Base-by-base conservation (phyloP, 106 monocot species). In the Narthecium ossifragum region DNA sequence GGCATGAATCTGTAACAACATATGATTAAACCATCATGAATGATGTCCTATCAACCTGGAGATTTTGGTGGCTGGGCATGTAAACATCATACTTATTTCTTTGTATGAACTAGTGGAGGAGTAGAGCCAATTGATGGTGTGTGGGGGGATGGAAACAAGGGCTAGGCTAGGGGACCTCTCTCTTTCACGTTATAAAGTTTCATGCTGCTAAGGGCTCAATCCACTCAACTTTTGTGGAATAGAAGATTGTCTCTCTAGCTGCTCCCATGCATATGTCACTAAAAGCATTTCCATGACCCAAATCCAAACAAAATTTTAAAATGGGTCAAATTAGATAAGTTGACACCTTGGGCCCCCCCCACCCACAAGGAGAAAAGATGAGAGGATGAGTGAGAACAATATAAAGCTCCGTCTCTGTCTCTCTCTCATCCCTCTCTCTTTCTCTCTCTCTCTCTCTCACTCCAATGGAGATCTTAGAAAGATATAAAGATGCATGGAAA, bases 181-280 rank as follows among this genome's bases (percentile, higher is more conserved):
- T 55, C 32, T 55, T 24, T 49, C 49, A 23, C n/a, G 6, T 33
- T 55, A 11, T 55, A 55, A 55, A 55, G 55, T 8, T 33, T 55
- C n/a, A n/a, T n/a, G n/a, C n/a, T n/a, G n/a, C 18, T 14, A 20
- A 13, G 22, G 49, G 64, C 34, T 36, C 51, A 17, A 36, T 3
- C 41, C 34, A 70, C 62, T 25, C 6, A n/a, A 21, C 65, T 76
- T 61, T 77, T 58, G 70, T 77, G 39, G 70, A 70, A 58, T 60
- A 51, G 54, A 71, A 66, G 53, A 46, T 70, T 65, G 70, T 76
- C 64, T 64, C 65, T 53, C n/a, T n/a, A n/a, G n/a, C n/a, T n/a
- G n/a, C n/a, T n/a, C 51, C 64, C 65, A 70, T 77, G 70, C 76
- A 58, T 47, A 58, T 54, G 60, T 77, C 70, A 66, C 36, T 34